Base-by-base conservation (phyloP, 2,329 filamentous ascomycete species). In the Fusarium sp. region DNA sequence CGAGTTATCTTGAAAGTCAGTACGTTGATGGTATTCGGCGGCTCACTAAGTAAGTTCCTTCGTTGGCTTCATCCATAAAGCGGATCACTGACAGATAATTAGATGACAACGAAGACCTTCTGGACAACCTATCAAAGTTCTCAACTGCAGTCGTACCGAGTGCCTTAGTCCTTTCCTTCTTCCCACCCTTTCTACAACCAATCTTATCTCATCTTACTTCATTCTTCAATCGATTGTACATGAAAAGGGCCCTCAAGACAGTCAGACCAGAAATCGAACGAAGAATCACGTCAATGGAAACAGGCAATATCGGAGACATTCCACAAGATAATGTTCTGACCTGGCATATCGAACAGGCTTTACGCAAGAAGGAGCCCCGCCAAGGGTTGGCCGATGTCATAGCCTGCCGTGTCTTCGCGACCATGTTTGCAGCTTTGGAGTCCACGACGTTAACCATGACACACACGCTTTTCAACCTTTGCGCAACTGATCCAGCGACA, bases 221-320 rank as follows among this genome's bases (percentile, higher is more conserved):
- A 37, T 10, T n/a, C 34, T 37, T 37, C 16, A n/a, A 37, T 18
- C 34, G 34, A 3, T 1, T 37, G 3, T 37, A 37, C 2, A 37
- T 37, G 34, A 37, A 10, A 37, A 37, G 34, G 6, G 34, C 34
- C 9, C 16, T 37, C 16, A 37, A 6, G 10, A 37, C 34, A 6
- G 18, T n/a, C 18, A 6, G 34, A 0, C 34, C 34, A 11, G 16
- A 37, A 11, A 37, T 37, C 16, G 34, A 37, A n/a, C 16, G 3
- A 4, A 37, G 34, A n/a, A 37, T 37, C 9, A 2, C 5, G 2
- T 0, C 16, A 18, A 34, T 37, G 9, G 34, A 6, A 11, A 11
- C 0, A 4, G 16, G 5, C 0, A n/a, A 18, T 6, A 0, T 37
- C 9, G 34, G 11, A 37, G 9, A 1, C 0, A 4, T 37, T 10